Evolutionary conservation across 257 asterid species (phyloP), one percentile per base, ranked within the genome.

Genomic region (Solanum chilense): DNA sequence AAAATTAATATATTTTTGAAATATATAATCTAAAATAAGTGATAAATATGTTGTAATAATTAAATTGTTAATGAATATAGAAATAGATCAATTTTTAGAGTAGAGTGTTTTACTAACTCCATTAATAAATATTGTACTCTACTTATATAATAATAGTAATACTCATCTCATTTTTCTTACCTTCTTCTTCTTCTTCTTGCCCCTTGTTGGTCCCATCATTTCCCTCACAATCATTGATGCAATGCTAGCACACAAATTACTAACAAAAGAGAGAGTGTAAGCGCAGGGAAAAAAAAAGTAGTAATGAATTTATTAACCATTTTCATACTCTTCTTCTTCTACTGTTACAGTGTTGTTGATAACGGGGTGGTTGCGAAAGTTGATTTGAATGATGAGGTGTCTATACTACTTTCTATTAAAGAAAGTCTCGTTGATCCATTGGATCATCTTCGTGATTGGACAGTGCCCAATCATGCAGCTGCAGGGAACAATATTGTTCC

Each of bases 381-480:
- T 82, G 88, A 74, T 85, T 83, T 84, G 25, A 86, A 41, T 52
- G 58, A 89, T 62, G 93, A 95, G 86, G 91, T 71, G 21, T 89
- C 95, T 4, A 80, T 90, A 41, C 89, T 95, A 29, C 62, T 94
- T 23, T 91, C 93, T 66, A 89, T 93, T 83, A 95, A 93, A 86
- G 88, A 90, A 1, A 81, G 90, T 29, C 87, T 94, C 21, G 62
- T 92, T n/a, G 97, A 95, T 89, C 98, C 97, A 6, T 49, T 93
- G 86, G 91, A 88, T 78, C 91, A 27, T 87, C 96, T 95, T 31
- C 85, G 58, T 2, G 92, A 93, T 86, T 94, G 98, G 98, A 91
- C 88, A 81, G 74, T 74, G 58, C 90, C 93, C 85, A 31, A 23
- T 88, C 49, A 86, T 66, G 83, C 78, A n/a, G 71, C 12, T 58